Base-by-base conservation (phyloP, 1,139 yeast species). In the Saccharomyces hybrid region DNA sequence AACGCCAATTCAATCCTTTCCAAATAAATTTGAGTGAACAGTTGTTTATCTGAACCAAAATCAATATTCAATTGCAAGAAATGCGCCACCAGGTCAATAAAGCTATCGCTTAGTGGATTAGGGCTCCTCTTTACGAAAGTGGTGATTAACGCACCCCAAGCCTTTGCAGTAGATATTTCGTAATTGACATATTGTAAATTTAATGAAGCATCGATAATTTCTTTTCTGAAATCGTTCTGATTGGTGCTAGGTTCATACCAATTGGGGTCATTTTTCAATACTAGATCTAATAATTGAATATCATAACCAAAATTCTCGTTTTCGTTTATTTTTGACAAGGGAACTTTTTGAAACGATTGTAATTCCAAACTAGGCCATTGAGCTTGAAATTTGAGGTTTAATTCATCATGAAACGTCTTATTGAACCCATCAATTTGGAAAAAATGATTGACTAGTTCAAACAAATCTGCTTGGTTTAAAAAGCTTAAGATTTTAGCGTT, bases 101-200 rank as follows among this genome's bases (percentile, higher is more conserved):
- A 76, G 1, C 75, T 67, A 0, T 70, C 54, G 52, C 68, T 68
- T 14, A 81, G 63, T 0, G 68, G 64, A 3, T 63, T 63, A 48
- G 60, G 65, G 14, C 65, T 62, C 19, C 71, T 73, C 58, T 69
- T 76, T 54, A 77, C 79, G 60, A 79, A 79, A 0, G 95, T 82
- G 0, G 95, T 84, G 31, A 87, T 60, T 14, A 90, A 73, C 1
- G 93, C 90, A 52, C 95, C 91, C 78, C 87, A 83, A 0, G 96
- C 80, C 64, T 84, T 84, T 2, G 88, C 84, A 28, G 86, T 79
- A 2, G 80, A 74, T 24, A 84, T 75, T 65, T 89, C 96, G 0
- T 93, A 79, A 52, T 82, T 78, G 21, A 84, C 76, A 65, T 77
- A 78, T 58, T 88, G 90, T 49, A 83, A 67, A 61, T 85, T 84